These are phyloP conservation scores for Corinectria fuckeliana DNA, from an alignment of 2,329 filamentous ascomycete species.

Conservation along the genomic window DNA sequence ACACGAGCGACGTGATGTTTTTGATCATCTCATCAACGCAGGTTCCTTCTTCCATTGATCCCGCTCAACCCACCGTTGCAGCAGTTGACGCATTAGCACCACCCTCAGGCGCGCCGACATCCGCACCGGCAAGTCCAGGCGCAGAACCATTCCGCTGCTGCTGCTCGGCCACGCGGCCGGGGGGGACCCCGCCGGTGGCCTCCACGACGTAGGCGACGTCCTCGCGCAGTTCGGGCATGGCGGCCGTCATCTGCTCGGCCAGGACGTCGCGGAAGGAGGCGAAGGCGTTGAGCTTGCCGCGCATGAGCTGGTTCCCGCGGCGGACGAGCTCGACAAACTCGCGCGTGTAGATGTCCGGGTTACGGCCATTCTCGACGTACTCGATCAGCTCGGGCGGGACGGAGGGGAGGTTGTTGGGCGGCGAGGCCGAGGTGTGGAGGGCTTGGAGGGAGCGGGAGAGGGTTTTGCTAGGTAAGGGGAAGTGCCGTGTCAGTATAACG, in stretches of 20 bases:
- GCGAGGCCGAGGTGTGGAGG: constrained; percentile 49
- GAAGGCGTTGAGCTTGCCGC: constrained; percentile 69
- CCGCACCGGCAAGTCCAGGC: background rate
- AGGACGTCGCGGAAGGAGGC: constrained; percentile 66
- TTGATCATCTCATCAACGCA: background rate
- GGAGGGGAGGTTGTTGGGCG: constrained; percentile 52
- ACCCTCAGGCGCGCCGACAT: background rate
- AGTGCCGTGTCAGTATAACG: constrained; percentile 14
- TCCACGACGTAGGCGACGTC: constrained; percentile 60
- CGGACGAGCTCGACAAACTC: constrained; percentile 75
- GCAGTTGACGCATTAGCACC: constrained; percentile 15
- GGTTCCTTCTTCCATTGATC: background rate
- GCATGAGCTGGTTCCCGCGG: constrained; percentile 70
- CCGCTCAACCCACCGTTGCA: constrained; percentile 13
- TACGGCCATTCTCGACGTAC: constrained; percentile 74
- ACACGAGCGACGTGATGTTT: constrained; percentile 8
- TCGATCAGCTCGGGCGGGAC: constrained; percentile 69
- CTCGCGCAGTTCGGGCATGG: constrained; percentile 64
- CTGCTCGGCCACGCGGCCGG: constrained; percentile 19
- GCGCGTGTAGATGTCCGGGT: constrained; percentile 76
- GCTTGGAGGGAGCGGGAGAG: constrained; percentile 49
- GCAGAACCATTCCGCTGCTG: constrained; percentile 22
- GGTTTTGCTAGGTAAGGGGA: constrained; percentile 44
- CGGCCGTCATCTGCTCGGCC: constrained; percentile 61
- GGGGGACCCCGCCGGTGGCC: constrained; percentile 48